These are phyloP conservation scores for Backusella macrospora DNA, from an alignment of 192 early-diverging fungal genomes.

Conservation along the genomic window DNA sequence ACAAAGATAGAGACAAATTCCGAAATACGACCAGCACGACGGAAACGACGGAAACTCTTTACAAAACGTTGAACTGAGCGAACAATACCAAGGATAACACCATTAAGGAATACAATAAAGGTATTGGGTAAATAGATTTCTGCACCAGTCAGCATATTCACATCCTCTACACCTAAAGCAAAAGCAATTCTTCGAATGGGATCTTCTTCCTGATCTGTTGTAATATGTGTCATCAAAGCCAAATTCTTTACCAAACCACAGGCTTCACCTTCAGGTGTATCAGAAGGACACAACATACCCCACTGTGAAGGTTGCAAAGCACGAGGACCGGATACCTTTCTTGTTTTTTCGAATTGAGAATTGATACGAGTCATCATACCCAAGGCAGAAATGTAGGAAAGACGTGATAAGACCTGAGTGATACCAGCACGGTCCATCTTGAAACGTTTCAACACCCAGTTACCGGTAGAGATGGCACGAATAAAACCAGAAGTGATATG, in stretches of 20 bases:
- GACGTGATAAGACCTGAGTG: slow-evolving; percentile 91
- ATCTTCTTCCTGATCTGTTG: slow-evolving; percentile 88
- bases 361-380: slow-evolving; percentile 98
- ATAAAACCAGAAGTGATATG: slow-evolving; percentile 91
- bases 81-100: slow-evolving; percentile 89
- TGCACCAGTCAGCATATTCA: slow-evolving; percentile 82
- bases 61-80: slow-evolving; percentile 86
- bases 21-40: slow-evolving; percentile 86
- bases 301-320: slow-evolving; percentile 95
- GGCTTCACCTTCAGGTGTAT: slow-evolving; percentile 98
- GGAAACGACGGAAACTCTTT: slow-evolving; percentile 78
- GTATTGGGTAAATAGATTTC: slow-evolving; percentile 82
- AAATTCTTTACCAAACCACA: slow-evolving; percentile 98
- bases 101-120: slow-evolving; percentile 93
- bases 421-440: slow-evolving; percentile 99
- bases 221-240: slow-evolving; percentile 98
- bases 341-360: slow-evolving; percentile 97
- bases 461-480: slow-evolving; percentile 93
- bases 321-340: slow-evolving; percentile 97
- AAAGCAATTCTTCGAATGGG: slow-evolving; percentile 78
- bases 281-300: slow-evolving; percentile 96
- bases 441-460: slow-evolving; percentile 99
- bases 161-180: slow-evolving; percentile 91
- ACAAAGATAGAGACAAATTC: slow-evolving; percentile 91
- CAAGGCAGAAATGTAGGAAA: slow-evolving; percentile 92